Percentiles rank a stretch among this genome's conserved stretches.
These are phyloP conservation scores for Neoboletus brunneissimus DNA, from an alignment of 768 basidiomycete species.

Conservation along the genomic window DNA sequence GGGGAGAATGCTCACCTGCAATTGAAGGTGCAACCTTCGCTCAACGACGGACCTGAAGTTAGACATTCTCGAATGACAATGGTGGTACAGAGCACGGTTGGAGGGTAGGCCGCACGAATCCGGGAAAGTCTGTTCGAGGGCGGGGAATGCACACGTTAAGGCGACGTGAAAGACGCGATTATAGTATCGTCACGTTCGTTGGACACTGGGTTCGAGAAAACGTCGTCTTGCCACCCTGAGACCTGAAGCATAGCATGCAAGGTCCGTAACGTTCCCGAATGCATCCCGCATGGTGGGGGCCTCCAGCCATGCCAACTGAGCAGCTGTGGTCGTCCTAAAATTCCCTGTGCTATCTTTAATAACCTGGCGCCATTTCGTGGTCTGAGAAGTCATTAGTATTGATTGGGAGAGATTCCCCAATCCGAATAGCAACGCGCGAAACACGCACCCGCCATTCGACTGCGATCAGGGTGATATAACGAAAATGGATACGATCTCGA, in stretches of 20 bases:
- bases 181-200: not conserved
- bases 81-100: not conserved
- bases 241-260: not conserved
- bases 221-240: not conserved
- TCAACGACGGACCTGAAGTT: slow-evolving; percentile 12
- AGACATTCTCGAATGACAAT: not conserved
- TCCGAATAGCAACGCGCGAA: slow-evolving; percentile 3
- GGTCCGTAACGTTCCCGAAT: not conserved
- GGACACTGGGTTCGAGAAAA: not conserved
- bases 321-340: not conserved
- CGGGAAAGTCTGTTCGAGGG: not conserved
- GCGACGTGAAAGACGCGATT: not conserved
- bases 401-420: not conserved
- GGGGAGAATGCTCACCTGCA: slow-evolving; percentile 6
- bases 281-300: not conserved
- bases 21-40: slow-evolving; percentile 2
- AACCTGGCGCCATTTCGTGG: not conserved
- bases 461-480: slow-evolving; percentile 2
- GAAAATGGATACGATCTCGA: not conserved
- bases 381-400: not conserved
- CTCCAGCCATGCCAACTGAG: not conserved
- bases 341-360: not conserved
- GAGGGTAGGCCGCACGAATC: not conserved
- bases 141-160: not conserved
- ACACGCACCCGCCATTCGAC: slow-evolving; percentile 6